Conservation (phyloP, 1,284 basidiomycete genomes). For the Thelephora terrestris region DNA sequence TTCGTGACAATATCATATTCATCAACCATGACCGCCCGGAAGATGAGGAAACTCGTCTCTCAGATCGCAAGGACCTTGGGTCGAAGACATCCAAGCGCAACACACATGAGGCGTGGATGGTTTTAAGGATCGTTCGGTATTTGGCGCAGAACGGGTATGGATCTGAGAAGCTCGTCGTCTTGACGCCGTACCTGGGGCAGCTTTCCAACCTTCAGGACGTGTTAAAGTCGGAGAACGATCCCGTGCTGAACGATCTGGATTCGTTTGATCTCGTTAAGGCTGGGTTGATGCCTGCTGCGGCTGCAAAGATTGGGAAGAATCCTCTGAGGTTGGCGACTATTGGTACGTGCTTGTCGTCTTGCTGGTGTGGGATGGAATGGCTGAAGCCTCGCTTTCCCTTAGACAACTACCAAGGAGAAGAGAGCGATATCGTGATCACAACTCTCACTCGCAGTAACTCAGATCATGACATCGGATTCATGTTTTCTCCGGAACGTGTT, state of each 20-base stretch:
- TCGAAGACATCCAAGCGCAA: conserved; percentile 52
- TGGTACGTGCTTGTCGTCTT: conserved; percentile 25
- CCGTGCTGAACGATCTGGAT: conserved; percentile 53
- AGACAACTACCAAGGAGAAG: conserved; percentile 65
- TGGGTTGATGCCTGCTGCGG: conserved; percentile 32
- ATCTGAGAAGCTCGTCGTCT: conserved; percentile 43
- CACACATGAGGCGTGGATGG: conserved; percentile 45
- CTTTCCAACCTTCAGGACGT: conserved; percentile 36
- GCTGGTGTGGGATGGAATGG: neutral
- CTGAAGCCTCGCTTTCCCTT: conserved; percentile 2
- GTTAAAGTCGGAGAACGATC: conserved; percentile 40
- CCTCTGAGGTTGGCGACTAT: conserved; percentile 50
- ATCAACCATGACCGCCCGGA: conserved; percentile 49
- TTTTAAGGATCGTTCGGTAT: conserved; percentile 53
- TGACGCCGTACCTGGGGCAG: conserved; percentile 63
- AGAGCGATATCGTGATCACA: conserved; percentile 54
- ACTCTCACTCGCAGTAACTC: conserved; percentile 50
- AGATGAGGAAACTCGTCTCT: conserved; percentile 31
- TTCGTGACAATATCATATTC: conserved; percentile 49
- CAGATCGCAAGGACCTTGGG: conserved; percentile 33
- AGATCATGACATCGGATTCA: conserved; percentile 50
- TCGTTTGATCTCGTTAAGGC: conserved; percentile 44
- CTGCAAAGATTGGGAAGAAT: conserved; percentile 29
- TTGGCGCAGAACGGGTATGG: conserved; percentile 59
- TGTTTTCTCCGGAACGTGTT: conserved; percentile 53